Evolutionary conservation across 2,329 filamentous ascomycete species (phyloP).

Genomic region (Endoconidiophora polonica): DNA sequence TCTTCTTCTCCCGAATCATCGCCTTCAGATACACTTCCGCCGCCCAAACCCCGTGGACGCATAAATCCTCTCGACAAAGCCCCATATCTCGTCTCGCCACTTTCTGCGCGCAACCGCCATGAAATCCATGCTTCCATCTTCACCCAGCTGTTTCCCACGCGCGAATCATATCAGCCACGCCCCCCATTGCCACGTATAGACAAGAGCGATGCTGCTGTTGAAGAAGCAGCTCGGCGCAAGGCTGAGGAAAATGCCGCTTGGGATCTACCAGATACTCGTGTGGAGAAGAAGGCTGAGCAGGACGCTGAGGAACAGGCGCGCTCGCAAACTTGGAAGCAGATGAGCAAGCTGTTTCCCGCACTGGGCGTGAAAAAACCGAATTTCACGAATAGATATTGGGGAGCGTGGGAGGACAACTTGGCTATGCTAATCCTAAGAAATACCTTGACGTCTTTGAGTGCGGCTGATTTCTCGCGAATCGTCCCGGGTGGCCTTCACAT

Average conservation of each 20-base stretch:
- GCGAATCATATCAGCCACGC: constrained; percentile 7
- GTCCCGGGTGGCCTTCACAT: constrained; percentile 45
- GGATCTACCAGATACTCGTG: neutral
- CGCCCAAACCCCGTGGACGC: neutral
- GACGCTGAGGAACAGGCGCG: neutral
- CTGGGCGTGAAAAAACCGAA: neutral
- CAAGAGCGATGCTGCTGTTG: neutral
- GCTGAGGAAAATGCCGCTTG: neutral
- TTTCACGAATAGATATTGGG: constrained; percentile 9
- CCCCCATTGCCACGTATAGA: constrained; percentile 4
- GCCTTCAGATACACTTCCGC: neutral
- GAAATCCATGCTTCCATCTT: constrained; percentile 11
- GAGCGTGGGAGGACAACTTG: constrained; percentile 9
- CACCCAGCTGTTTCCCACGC: constrained; percentile 11
- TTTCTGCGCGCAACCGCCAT: constrained; percentile 3
- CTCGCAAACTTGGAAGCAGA: constrained; percentile 2
- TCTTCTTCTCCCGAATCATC: neutral
- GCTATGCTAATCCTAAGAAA: constrained; percentile 40
- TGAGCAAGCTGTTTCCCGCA: constrained; percentile 2
- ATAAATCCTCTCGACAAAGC: neutral
- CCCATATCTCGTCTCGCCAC: neutral
- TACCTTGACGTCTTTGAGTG: constrained; percentile 40
- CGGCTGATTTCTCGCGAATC: constrained; percentile 56
- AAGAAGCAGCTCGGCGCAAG: neutral
- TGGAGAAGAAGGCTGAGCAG: neutral